Evolutionary conservation across 371 early-diverging fungal species (phyloP).

Genomic region (Batkoa obscura): DNA sequence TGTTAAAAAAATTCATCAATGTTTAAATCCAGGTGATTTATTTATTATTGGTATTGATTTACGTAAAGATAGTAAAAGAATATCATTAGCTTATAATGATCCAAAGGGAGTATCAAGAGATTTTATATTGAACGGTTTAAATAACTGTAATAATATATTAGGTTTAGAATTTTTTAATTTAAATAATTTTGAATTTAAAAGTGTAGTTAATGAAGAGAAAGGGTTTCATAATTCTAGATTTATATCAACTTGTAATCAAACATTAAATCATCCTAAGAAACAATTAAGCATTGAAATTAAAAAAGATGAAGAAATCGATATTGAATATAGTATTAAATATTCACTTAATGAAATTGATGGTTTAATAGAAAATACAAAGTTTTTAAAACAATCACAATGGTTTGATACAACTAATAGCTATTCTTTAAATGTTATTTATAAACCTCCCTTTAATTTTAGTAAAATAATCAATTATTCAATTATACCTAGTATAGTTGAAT

Average conservation of each 20-base stretch:
- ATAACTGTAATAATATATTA: constrained; percentile 51
- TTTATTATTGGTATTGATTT: constrained; percentile 68
- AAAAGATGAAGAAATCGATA: constrained; percentile 62
- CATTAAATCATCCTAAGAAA: constrained; percentile 18
- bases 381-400: constrained; percentile 37
- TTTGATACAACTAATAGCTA: constrained; percentile 36
- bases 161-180: constrained; percentile 30
- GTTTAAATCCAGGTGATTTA: constrained; percentile 44
- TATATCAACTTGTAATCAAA: constrained; percentile 25
- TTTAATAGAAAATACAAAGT: constrained; percentile 29
- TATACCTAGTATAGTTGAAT: constrained; percentile 20
- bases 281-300: constrained; percentile 18
- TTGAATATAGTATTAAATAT: constrained; percentile 79
- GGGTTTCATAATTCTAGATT: constrained; percentile 73
- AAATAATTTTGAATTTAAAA: constrained; percentile 39
- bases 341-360: constrained; percentile 27
- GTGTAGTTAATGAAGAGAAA: constrained; percentile 40
- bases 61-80: constrained; percentile 39
- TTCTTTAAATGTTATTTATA: constrained; percentile 49
- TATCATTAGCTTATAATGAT: constrained; percentile 73
- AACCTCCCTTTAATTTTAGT: constrained; percentile 38
- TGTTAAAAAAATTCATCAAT: constrained; percentile 11
- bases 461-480: too few species aligned
- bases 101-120: constrained; percentile 48
- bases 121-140: constrained; percentile 69